Evolutionary conservation across 768 basidiomycete species (phyloP), one percentile per base, ranked within the genome.

Genomic region (Collybia sp.): DNA sequence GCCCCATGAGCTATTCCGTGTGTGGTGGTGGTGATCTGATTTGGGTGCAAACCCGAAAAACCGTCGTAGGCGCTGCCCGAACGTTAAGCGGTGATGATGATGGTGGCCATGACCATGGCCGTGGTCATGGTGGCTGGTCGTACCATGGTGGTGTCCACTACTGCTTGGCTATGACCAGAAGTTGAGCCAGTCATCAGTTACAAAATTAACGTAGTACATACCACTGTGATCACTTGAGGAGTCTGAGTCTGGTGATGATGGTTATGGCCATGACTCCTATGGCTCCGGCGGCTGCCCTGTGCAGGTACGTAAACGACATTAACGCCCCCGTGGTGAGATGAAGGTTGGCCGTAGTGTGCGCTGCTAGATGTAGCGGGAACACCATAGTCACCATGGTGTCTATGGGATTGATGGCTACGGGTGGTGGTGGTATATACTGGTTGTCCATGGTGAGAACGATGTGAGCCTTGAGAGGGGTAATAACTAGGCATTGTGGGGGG

Each of bases 21-120:
- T 69, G 50, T 70, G 70, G 54, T 73, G 70, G 43, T 67, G 70
- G 50, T 71, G 66, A 41, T 64, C 64, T 20, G 63, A 53, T 18
- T 57, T 60, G 6, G 68, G 70, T 6, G 71, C 70, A 15, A 80
- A 62, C 15, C 78, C 78, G 51, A 80, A 77, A 64, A 80, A 79
- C 25, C 71, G 74, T 34, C 74, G 70, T 30, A 80, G 45, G 39
- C 78, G 76, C 19, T 75, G 69, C 30, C 69, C 71, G 12, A 71
- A 66, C 1, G 74, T 59, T 19, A 66, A 54, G 30, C 61, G 57
- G 44, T 62, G 60, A 30, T 53, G 42, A 40, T 55, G 51, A 47
- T 54, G 49, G 51, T 52, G 53, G 42, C 52, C 43, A 55, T 57
- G 53, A 30, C 46, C 43, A 30, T 48, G 51, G 33, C 42, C 39